phyloP scores from a whole-genome alignment of 441 rosid genomes.

The Pelargonium citronellum region DNA sequence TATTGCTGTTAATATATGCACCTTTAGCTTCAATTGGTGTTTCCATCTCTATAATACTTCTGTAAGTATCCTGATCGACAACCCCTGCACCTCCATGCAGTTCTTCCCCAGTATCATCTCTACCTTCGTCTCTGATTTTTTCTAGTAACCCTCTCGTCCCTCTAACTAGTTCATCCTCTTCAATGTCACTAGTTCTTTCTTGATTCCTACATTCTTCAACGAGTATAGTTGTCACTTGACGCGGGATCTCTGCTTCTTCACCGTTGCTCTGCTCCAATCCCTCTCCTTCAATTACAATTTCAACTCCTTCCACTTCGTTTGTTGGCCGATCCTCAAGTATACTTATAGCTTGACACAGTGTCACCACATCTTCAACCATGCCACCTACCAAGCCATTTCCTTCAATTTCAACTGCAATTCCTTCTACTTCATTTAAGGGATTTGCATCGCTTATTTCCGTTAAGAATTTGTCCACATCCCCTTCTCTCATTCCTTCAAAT shows the following conservation, averaged over 20 bases:
- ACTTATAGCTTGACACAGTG: slow-evolving; percentile 26
- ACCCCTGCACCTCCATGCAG: slow-evolving; percentile 10
- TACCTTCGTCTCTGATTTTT: slow-evolving; percentile 41
- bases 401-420: background rate
- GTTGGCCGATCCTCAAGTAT: slow-evolving; percentile 23
- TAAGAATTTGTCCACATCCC: slow-evolving; percentile 16
- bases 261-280: slow-evolving; percentile 15
- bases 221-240: slow-evolving; percentile 26
- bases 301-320: slow-evolving; percentile 20
- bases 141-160: slow-evolving; percentile 44
- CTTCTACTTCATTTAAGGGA: background rate
- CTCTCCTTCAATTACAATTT: slow-evolving; percentile 29
- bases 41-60: slow-evolving; percentile 16
- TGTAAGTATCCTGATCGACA: slow-evolving; percentile 13
- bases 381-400: slow-evolving; percentile 3
- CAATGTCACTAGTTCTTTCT: slow-evolving; percentile 13
- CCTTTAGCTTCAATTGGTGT: slow-evolving; percentile 12
- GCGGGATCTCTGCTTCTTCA: slow-evolving; percentile 13
- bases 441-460: background rate
- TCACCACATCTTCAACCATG: slow-evolving; percentile 8
- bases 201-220: slow-evolving; percentile 22
- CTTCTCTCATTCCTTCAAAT: slow-evolving; percentile 15
- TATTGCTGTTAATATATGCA: slow-evolving; percentile 14
- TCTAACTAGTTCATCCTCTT: slow-evolving; percentile 32
- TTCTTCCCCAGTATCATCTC: slow-evolving; percentile 17